Base-by-base conservation (phyloP, 306 rosid species). In the Gastrolobium bilobum region DNA sequence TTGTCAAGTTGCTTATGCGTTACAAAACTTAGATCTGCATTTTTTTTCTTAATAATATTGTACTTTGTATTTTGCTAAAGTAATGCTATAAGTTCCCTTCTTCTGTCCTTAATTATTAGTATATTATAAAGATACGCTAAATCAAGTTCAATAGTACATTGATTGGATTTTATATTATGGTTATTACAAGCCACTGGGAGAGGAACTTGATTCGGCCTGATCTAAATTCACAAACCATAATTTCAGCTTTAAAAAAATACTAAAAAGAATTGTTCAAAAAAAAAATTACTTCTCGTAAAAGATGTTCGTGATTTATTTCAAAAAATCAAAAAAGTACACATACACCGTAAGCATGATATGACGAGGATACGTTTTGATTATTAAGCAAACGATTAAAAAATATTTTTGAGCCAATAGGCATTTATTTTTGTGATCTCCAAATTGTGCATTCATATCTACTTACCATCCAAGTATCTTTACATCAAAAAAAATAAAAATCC, bases 51-150 rank as follows among this genome's bases (percentile, higher is more conserved):
- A 5, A 3, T 9, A 46, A 26, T 39, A 61, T 60, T 46, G 0
- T 8, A 13, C 39, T 66, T 68, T 68, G 1, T 35, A 68, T 44
- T 44, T 78, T 20, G 47, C 10, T 20, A 77, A 50, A 42, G n/a
- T 10, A 9, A 77, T 20, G 26, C 26, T 20, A 20, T 20, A 20
- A 20, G 26, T 20, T 20, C 26, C 64, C 53, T 29, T 39, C 54
- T 62, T 35, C 54, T 76, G n/a, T 63, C 29, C 51, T 26, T 37
- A 7, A 48, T 48, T 53, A 4, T 7, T 39, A 13, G 29, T 30
- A 42, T 14, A 48, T 67, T 51, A 35, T 20, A 20, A 20, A 20
- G 26, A 20, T 20, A 20, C 26, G 20, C 38, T 71, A 40, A 74
- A 31, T 72, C 69, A 51, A 57, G 56, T 42, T 33, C 14, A 43